Evolutionary conservation across 176 grass and related monocot genomes (phyloP).

Genomic region (Saccharum officinarum): DNA sequence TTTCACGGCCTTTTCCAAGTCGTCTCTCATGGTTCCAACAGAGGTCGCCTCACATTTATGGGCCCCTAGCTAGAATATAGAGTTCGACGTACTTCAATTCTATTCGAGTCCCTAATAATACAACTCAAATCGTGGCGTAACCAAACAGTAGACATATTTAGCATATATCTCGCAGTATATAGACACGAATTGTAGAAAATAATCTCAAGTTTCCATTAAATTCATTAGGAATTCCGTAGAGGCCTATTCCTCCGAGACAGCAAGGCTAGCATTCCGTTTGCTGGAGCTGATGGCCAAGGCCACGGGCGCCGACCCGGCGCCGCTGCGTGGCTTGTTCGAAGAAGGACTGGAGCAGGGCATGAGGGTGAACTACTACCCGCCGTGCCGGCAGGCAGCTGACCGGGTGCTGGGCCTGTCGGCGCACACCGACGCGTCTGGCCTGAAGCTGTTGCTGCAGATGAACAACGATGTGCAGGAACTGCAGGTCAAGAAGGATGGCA

Average conservation of each 20-base stretch:
- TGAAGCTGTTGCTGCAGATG: constrained; percentile 41
- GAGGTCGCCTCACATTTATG: too few relatives aligned
- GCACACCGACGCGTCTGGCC: constrained; percentile 33
- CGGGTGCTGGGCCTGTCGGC: constrained; percentile 52
- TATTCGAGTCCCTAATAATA: too few relatives aligned
- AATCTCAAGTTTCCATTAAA: too few relatives aligned
- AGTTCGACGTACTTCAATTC: too few relatives aligned
- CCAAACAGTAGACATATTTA: too few relatives aligned
- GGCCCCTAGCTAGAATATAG: too few relatives aligned
- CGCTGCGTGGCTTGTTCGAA: background rate
- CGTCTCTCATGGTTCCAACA: too few relatives aligned
- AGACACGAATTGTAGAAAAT: too few relatives aligned
- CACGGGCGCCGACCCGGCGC: constrained; percentile 32
- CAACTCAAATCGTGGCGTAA: too few relatives aligned
- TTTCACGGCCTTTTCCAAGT: too few relatives aligned
- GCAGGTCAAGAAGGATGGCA: constrained; percentile 18
- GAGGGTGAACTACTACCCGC: constrained; percentile 59
- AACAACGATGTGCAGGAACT: constrained; percentile 12
- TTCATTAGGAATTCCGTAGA: constrained; percentile 14
- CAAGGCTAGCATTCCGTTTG: constrained; percentile 10
- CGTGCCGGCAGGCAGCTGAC: constrained; percentile 28
- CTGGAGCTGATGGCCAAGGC: constrained; percentile 40
- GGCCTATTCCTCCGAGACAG: constrained; percentile 27
- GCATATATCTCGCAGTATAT: too few relatives aligned
- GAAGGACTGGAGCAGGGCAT: constrained; percentile 29